These are phyloP conservation scores for Jatropha curcas DNA, from an alignment of 345 rosid genomes.

Conservation along the genomic window DNA sequence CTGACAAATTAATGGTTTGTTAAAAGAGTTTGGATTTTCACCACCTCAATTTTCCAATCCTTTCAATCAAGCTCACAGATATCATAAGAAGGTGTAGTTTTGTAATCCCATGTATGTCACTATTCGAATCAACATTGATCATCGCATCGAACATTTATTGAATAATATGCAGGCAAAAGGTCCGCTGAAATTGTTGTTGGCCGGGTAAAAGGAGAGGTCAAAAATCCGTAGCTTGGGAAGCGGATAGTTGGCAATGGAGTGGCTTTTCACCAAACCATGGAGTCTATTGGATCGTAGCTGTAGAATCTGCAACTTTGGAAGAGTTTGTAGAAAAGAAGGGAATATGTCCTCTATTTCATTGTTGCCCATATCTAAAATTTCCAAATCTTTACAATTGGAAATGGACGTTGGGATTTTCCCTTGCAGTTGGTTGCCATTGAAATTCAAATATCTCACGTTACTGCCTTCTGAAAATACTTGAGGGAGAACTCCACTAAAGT, in stretches of 20 bases:
- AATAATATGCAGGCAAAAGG: not conserved
- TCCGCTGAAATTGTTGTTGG: not conserved
- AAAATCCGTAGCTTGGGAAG: constrained; percentile 7
- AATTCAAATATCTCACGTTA: not conserved
- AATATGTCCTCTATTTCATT: not conserved
- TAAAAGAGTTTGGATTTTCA: not conserved
- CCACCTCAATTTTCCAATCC: too few species aligned
- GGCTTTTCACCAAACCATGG: not conserved
- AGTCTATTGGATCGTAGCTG: constrained; percentile 14
- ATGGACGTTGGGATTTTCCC: constrained; percentile 21
- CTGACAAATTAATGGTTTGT: constrained; percentile 28
- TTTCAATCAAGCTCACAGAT: too few species aligned
- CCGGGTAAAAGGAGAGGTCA: not conserved
- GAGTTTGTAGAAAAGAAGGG: constrained; percentile 15
- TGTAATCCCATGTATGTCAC: not conserved
- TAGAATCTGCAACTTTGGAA: constrained; percentile 12
- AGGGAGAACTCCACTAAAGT: constrained; percentile 10
- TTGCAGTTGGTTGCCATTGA: constrained; percentile 7
- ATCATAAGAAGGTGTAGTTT: not conserved
- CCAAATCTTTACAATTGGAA: constrained; percentile 7
- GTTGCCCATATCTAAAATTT: constrained; percentile 22
- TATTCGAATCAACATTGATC: not conserved
- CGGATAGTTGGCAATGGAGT: not conserved
- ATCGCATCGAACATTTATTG: not conserved
- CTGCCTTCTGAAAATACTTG: not conserved